A percentile compares a stretch with the other conserved stretches of the same genome.
Conservation (phyloP, 2,329 filamentous ascomycete genomes). For the Cylindrodendrum hubeiense region DNA sequence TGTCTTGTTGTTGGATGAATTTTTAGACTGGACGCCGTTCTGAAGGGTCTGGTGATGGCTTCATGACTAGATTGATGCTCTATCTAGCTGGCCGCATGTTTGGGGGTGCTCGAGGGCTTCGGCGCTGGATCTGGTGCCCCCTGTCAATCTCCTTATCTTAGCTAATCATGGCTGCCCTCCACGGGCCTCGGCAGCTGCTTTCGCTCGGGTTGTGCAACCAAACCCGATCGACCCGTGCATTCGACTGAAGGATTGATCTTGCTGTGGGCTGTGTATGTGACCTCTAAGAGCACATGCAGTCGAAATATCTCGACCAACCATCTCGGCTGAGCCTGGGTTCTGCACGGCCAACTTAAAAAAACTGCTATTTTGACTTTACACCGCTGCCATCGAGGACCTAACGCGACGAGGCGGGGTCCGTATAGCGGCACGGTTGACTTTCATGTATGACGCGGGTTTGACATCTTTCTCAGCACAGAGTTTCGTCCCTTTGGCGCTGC, state of each 20-base stretch:
- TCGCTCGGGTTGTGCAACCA: not conserved
- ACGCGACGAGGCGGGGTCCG: constrained; percentile 6
- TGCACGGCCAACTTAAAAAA: constrained; percentile 1
- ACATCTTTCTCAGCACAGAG: not conserved
- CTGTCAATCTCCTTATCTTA: constrained; percentile 4
- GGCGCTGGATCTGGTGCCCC: not conserved
- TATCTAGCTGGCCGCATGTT: not conserved
- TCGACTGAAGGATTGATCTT: not conserved
- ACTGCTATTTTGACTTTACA: constrained; percentile 6
- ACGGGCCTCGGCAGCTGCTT: constrained; percentile 16
- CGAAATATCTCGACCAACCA: not conserved
- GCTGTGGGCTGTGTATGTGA: not conserved
- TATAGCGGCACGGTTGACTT: constrained; percentile 1
- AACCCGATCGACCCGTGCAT: not conserved
- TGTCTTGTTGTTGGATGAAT: not conserved
- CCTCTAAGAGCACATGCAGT: too few relatives aligned
- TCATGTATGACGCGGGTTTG: constrained; percentile 19
- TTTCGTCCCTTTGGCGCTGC: not conserved
- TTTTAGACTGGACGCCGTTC: not conserved
- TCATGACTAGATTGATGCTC: constrained; percentile 5
- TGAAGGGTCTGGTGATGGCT: constrained; percentile 24
- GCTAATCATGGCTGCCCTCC: constrained; percentile 15
- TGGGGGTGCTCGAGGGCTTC: not conserved
- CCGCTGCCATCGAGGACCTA: not conserved
- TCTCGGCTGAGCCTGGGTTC: not conserved